Percentiles rank a stretch among this genome's conserved stretches.
phyloP scores from a whole-genome alignment of 2,329 filamentous ascomycete species.

The Fusarium foetens region DNA sequence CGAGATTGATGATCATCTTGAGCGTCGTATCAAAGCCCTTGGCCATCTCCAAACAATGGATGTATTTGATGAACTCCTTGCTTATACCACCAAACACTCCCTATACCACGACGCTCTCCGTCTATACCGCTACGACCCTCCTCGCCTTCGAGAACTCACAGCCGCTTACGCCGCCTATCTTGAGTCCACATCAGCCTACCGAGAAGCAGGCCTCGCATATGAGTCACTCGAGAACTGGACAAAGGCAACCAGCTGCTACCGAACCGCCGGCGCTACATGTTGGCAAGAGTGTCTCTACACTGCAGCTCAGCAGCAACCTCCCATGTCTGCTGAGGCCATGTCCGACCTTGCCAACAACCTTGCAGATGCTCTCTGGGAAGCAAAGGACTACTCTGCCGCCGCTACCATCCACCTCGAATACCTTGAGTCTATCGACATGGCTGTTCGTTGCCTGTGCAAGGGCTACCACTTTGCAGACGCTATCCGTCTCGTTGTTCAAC shows the following conservation, averaged over 20 bases:
- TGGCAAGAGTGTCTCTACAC: slow-evolving; percentile 93
- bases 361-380: slow-evolving; percentile 81
- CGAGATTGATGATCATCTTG: slow-evolving; percentile 88
- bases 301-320: slow-evolving; percentile 73
- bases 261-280: slow-evolving; percentile 76
- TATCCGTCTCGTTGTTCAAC: slow-evolving; percentile 77
- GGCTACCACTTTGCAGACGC: slow-evolving; percentile 90
- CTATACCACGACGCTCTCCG: slow-evolving; percentile 82
- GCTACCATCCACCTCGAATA: slow-evolving; percentile 86
- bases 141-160: slow-evolving; percentile 74
- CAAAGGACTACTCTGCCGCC: slow-evolving; percentile 83
- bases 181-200: slow-evolving; percentile 77
- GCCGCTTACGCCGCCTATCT: slow-evolving; percentile 83
- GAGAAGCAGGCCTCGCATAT: slow-evolving; percentile 89
- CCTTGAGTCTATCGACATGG: slow-evolving; percentile 74
- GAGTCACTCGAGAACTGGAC: slow-evolving; percentile 82
- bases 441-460: slow-evolving; percentile 83
- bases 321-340: slow-evolving; percentile 69
- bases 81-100: slow-evolving; percentile 80
- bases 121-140: slow-evolving; percentile 83
- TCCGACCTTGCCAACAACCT: slow-evolving; percentile 76
- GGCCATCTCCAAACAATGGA: slow-evolving; percentile 77
- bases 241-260: slow-evolving; percentile 84
- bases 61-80: slow-evolving; percentile 79
- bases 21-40: slow-evolving; percentile 80